Evolutionary conservation across 768 basidiomycete genomes (phyloP).

Genomic region (Cubamyces sp.): DNA sequence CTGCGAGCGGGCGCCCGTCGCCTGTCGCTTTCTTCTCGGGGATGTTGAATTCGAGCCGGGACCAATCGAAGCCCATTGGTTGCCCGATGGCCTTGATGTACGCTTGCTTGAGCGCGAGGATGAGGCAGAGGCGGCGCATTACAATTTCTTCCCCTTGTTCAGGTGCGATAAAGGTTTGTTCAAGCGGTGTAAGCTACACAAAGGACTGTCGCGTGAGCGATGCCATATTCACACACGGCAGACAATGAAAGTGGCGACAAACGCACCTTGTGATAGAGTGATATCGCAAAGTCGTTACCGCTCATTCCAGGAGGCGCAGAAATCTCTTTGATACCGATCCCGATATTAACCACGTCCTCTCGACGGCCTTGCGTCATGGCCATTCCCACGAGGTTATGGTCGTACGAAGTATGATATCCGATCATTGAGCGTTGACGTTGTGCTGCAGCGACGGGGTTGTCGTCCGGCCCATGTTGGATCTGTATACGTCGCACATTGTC

Average conservation of each 20-base stretch:
- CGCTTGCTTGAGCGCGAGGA: conserved; percentile 78
- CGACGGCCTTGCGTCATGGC: conserved; percentile 81
- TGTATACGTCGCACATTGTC: neutral
- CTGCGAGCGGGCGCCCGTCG: conserved; percentile 69
- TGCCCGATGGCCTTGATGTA: conserved; percentile 88
- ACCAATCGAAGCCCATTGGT: conserved; percentile 78
- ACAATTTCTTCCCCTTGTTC: conserved; percentile 63
- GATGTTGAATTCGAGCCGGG: conserved; percentile 82
- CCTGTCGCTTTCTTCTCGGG: conserved; percentile 62
- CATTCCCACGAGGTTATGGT: conserved; percentile 78
- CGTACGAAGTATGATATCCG: conserved; percentile 73
- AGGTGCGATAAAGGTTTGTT: conserved; percentile 55
- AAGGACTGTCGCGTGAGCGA: conserved; percentile 20
- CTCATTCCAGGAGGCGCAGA: conserved; percentile 63
- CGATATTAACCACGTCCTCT: conserved; percentile 79
- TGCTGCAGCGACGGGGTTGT: conserved; percentile 61
- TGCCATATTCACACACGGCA: neutral
- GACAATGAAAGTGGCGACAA: neutral
- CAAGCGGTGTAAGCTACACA: conserved; percentile 51
- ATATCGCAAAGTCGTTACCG: conserved; percentile 69
- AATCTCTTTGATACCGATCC: conserved; percentile 75
- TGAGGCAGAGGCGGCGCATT: conserved; percentile 74
- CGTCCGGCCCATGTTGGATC: conserved; percentile 46
- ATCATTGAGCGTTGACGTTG: conserved; percentile 75
- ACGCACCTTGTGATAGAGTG: conserved; percentile 74